Conservation (phyloP, 805 yeast species). For the Lachancea quebecensis region DNA sequence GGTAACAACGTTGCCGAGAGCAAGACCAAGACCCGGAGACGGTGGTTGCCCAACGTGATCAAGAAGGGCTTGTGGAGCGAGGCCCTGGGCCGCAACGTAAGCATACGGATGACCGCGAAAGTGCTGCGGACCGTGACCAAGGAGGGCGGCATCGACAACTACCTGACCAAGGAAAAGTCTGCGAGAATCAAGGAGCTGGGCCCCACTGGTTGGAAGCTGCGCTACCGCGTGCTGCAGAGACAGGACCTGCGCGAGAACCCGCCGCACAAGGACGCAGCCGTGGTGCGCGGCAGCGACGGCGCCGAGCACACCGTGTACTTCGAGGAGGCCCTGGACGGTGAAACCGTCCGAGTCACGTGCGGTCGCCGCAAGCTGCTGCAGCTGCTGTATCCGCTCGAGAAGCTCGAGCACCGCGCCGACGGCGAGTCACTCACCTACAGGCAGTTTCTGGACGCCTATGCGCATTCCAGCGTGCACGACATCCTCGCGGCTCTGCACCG, state of each 20-base stretch:
- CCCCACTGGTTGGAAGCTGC: constrained; percentile 83
- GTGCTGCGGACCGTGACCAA: constrained; percentile 81
- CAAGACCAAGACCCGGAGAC: constrained; percentile 61
- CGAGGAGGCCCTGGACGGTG: constrained; percentile 37
- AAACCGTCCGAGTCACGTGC: constrained; percentile 43
- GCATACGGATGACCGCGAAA: constrained; percentile 62
- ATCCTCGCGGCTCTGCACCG: constrained; percentile 15
- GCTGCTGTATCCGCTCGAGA: constrained; percentile 46
- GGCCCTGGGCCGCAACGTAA: constrained; percentile 49
- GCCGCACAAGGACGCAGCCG: constrained; percentile 33
- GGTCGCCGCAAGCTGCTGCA: constrained; percentile 61
- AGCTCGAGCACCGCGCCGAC: constrained; percentile 36
- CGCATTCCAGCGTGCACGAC: constrained; percentile 12
- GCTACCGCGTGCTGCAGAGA: constrained; percentile 59
- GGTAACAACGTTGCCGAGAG: constrained; percentile 76
- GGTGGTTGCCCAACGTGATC: constrained; percentile 81
- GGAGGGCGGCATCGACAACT: constrained; percentile 93
- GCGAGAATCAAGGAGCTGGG: constrained; percentile 92
- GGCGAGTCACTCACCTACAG: constrained; percentile 42
- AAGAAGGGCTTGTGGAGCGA: constrained; percentile 80
- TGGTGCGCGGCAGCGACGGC: constrained; percentile 29
- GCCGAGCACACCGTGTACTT: constrained; percentile 41
- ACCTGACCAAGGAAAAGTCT: constrained; percentile 76
- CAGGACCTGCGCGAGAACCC: constrained; percentile 35
- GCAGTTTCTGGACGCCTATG: constrained; percentile 44